Conservation (phyloP, 2,329 filamentous ascomycete genomes). For the Sphaceloma murrayae region DNA sequence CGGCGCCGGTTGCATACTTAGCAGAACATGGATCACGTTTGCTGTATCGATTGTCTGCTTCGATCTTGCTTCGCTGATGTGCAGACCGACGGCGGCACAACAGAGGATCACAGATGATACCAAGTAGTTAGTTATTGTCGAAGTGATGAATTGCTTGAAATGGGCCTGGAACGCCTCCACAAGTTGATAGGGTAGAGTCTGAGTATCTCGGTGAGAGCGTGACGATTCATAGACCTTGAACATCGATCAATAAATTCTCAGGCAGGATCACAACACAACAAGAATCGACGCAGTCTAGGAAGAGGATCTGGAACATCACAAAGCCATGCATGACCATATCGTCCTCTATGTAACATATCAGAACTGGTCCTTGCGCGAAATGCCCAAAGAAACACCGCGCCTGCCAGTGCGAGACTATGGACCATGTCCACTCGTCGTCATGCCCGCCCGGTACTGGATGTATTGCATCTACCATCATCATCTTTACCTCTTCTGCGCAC, state of each 20-base stretch:
- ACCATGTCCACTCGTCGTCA: conserved; percentile 5
- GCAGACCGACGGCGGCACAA: too few relatives aligned
- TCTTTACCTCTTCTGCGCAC: conserved; percentile 16
- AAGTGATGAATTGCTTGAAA: too few relatives aligned
- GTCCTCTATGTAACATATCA: conserved; percentile 16
- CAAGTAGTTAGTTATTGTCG: too few relatives aligned
- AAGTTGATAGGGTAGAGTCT: too few relatives aligned
- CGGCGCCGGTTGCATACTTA: too few relatives aligned
- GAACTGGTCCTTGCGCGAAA: conserved; percentile 10
- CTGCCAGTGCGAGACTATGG: conserved; percentile 15
- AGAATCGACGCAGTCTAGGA: not conserved
- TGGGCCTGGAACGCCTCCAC: too few relatives aligned
- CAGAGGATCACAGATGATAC: too few relatives aligned
- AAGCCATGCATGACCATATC: conserved; percentile 14
- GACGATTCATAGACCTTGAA: conserved; percentile 1
- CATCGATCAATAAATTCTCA: too few relatives aligned
- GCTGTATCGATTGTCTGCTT: too few relatives aligned
- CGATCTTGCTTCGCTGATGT: too few relatives aligned
- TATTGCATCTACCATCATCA: conserved; percentile 12
- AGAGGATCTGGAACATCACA: conserved; percentile 1
- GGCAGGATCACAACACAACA: not conserved
- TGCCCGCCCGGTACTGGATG: conserved; percentile 10
- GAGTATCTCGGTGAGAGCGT: not conserved
- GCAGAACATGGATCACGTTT: too few relatives aligned
- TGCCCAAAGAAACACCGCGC: conserved; percentile 16